Evolutionary conservation across 768 basidiomycete species (phyloP), one percentile per base, ranked within the genome.

Genomic region (Suillus variegatus): DNA sequence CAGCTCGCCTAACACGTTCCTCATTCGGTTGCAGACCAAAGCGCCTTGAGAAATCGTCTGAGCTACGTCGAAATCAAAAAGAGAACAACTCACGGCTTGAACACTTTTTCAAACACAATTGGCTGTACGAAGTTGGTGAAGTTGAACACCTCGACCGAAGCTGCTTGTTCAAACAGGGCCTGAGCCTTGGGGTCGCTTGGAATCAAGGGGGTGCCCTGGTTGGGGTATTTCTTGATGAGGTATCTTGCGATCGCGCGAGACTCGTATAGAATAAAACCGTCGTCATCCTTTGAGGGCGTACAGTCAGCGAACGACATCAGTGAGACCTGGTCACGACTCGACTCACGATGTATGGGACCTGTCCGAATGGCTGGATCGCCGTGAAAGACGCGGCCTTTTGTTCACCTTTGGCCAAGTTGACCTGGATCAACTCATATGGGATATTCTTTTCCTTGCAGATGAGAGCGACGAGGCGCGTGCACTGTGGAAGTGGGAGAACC

Each of bases 201-300:
- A 38, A 88, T 76, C 40, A 90, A 80, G 16, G 74, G 64, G 6
- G 82, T 78, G 25, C 86, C 87, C 66, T 87, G 82, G 58, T 77
- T 64, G 8, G 82, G 72, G 69, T 86, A 86, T 73, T 89, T 89
- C 46, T 74, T 73, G 43, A 80, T 83, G 69, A 90, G 70, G 72
- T 91, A 92, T 16, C 85, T 83, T 47, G 71, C 74, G 67, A 91
- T 89, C 1, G 88, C 88, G 18, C 88, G 85, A 49, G 82, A 83
- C 70, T 89, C 88, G 73, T 82, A 90, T 36, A 92, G 68, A 64
- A 83, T 77, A 74, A 89, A 85, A 6, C 88, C 89, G 49, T 87
- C 87, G 25, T 90, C 88, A 61, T 87, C 79, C 82, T 85, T 38
- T 3, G 18, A 12, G 9, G 54, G 32, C 6, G 20, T 2, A 0